phyloP scores from a whole-genome alignment of 2,329 filamentous ascomycete genomes.

The Aspergillus ruber region DNA sequence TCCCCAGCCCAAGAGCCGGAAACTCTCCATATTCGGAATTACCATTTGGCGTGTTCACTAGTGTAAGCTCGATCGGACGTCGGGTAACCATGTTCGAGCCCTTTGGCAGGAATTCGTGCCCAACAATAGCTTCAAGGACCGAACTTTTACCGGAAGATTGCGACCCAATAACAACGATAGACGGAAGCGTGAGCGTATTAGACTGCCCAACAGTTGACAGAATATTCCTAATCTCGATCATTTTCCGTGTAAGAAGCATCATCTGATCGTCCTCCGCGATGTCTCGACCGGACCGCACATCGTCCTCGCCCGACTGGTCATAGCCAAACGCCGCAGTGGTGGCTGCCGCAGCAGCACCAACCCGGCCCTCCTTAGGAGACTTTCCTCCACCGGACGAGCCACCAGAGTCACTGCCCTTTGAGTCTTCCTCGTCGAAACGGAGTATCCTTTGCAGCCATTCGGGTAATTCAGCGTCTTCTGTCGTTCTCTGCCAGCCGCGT shows the following conservation, averaged over 20 bases:
- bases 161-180: slow-evolving; percentile 98
- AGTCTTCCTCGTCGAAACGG: slow-evolving; percentile 54
- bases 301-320: slow-evolving; percentile 58
- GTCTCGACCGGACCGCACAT: slow-evolving; percentile 55
- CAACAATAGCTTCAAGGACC: slow-evolving; percentile 91
- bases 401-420: slow-evolving; percentile 38
- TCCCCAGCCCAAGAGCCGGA: slow-evolving; percentile 79
- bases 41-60: slow-evolving; percentile 88
- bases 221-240: slow-evolving; percentile 96
- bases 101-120: slow-evolving; percentile 95
- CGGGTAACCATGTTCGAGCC: slow-evolving; percentile 98
- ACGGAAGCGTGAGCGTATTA: slow-evolving; percentile 77
- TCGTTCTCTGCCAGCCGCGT: slow-evolving; percentile 76
- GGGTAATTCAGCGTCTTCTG: slow-evolving; percentile 63
- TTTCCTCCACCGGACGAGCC: slow-evolving; percentile 40
- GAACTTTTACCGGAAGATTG: slow-evolving; percentile 98
- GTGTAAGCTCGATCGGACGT: slow-evolving; percentile 87
- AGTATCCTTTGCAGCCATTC: slow-evolving; percentile 77
- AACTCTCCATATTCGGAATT: slow-evolving; percentile 93
- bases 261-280: slow-evolving; percentile 89
- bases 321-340: slow-evolving; percentile 75
- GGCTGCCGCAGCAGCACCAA: slow-evolving; percentile 58
- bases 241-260: slow-evolving; percentile 98
- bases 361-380: slow-evolving; percentile 50
- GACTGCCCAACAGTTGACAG: slow-evolving; percentile 89